A percentile compares a stretch with the other conserved stretches of the same genome.
These are phyloP conservation scores for Massarina eburnea DNA, from an alignment of 2,329 filamentous ascomycete genomes.

Conservation along the genomic window DNA sequence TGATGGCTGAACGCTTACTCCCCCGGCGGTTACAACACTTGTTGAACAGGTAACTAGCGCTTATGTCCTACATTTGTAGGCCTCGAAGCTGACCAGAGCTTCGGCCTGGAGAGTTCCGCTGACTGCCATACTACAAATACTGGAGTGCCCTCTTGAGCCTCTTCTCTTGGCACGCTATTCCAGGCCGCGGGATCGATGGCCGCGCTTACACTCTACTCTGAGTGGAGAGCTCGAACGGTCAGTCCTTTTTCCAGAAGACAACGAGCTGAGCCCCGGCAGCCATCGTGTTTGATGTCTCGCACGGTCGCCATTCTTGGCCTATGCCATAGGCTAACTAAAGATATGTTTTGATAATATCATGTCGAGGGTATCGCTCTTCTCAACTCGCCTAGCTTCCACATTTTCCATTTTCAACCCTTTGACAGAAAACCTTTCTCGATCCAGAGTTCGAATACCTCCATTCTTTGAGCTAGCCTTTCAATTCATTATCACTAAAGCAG, in stretches of 20 bases:
- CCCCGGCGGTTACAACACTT: constrained; percentile 21
- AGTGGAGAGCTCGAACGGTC: constrained; percentile 24
- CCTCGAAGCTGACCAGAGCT: constrained; percentile 20
- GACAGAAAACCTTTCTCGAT: not conserved
- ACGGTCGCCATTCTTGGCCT: constrained; percentile 15
- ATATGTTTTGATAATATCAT: constrained; percentile 19
- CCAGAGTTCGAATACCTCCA: not conserved
- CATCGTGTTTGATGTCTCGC: constrained; percentile 26
- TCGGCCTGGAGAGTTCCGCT: constrained; percentile 23
- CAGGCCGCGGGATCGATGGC: constrained; percentile 19
- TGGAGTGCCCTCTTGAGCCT: constrained; percentile 27
- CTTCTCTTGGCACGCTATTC: constrained; percentile 26
- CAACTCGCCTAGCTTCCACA: constrained; percentile 7
- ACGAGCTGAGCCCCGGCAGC: constrained; percentile 24
- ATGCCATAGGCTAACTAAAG: constrained; percentile 10
- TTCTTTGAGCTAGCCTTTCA: not conserved
- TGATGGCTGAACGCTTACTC: constrained; percentile 19
- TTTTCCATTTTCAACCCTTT: constrained; percentile 1
- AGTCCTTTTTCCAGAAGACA: constrained; percentile 22
- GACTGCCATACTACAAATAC: constrained; percentile 21
- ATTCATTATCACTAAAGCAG: not conserved
- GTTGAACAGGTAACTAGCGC: constrained; percentile 26
- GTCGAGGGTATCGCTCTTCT: constrained; percentile 12
- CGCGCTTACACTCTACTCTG: constrained; percentile 26
- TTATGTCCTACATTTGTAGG: constrained; percentile 28